Percentiles rank a stretch among this genome's conserved stretches.
phyloP scores from a whole-genome alignment of 2,329 filamentous ascomycete species.

The Claviceps pazoutovae region DNA sequence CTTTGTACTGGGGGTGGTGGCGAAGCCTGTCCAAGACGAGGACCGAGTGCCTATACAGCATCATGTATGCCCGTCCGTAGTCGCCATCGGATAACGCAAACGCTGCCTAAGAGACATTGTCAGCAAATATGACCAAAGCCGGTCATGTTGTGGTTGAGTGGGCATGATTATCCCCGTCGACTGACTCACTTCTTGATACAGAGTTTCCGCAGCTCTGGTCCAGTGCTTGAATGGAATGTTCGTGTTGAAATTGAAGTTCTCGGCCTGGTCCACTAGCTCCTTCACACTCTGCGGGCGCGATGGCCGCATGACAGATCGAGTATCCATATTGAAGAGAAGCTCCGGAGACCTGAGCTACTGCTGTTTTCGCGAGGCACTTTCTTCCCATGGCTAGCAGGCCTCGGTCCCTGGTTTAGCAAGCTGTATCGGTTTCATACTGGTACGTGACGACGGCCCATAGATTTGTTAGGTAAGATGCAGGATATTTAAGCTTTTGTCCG shows the following conservation, averaged over 20 bases:
- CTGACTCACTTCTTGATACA: constrained; percentile 63
- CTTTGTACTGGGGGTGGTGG: constrained; percentile 61
- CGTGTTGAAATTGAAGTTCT: constrained; percentile 68
- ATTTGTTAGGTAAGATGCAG: not conserved
- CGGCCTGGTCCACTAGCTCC: constrained; percentile 62
- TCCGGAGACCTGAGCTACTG: not conserved
- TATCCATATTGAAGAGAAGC: constrained; percentile 13
- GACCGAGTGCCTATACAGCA: constrained; percentile 78
- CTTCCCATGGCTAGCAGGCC: not conserved
- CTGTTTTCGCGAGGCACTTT: not conserved
- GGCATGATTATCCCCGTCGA: not conserved
- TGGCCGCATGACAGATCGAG: constrained; percentile 18
- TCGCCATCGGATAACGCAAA: constrained; percentile 81
- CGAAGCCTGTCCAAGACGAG: constrained; percentile 67
- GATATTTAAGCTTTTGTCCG: not conserved
- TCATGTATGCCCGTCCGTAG: constrained; percentile 74
- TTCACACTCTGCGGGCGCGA: constrained; percentile 52
- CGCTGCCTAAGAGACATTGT: constrained; percentile 43
- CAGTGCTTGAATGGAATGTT: constrained; percentile 67
- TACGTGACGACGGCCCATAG: not conserved
- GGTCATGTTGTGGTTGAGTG: not conserved
- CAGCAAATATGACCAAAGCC: not conserved
- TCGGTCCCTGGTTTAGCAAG: not conserved
- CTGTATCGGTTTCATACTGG: constrained; percentile 1
- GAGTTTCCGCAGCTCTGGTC: constrained; percentile 64